These are phyloP conservation scores for Penicillium sp. DNA, from an alignment of 2,329 filamentous ascomycete species.

Conservation along the genomic window DNA sequence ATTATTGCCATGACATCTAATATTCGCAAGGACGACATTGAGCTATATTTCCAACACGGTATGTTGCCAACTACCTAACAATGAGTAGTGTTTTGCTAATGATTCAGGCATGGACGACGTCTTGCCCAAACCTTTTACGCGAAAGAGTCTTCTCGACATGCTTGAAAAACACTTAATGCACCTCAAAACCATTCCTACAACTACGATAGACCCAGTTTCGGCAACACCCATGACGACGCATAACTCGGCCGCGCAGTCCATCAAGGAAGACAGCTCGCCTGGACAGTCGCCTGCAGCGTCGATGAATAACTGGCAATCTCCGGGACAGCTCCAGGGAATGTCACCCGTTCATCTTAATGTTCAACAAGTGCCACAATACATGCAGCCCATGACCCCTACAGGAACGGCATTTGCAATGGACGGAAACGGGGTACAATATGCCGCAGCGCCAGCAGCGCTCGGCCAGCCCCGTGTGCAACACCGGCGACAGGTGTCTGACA, in stretches of 20 bases:
- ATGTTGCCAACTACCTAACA: constrained; percentile 34
- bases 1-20: constrained; percentile 99
- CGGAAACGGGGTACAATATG: constrained; percentile 38
- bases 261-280: constrained; percentile 62
- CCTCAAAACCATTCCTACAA: constrained; percentile 62
- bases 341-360: constrained; percentile 50
- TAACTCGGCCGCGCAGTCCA: constrained; percentile 50
- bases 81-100: constrained; percentile 17
- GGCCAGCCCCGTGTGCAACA: constrained; percentile 39
- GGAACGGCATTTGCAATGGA: constrained; percentile 36
- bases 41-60: constrained; percentile 97
- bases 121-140: constrained; percentile 92
- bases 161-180: constrained; percentile 85
- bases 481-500: constrained; percentile 59
- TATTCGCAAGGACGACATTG: constrained; percentile 92
- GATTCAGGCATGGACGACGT: constrained; percentile 90
- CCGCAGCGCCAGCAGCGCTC: constrained; percentile 33
- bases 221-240: constrained; percentile 46
- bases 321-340: constrained; percentile 55
- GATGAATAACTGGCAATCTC: constrained; percentile 62
- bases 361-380: constrained; percentile 40
- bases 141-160: constrained; percentile 76
- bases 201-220: constrained; percentile 52
- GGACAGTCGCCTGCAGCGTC: constrained; percentile 57
- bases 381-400: constrained; percentile 34